A percentile compares a stretch with the other conserved stretches of the same genome.
phyloP scores from a whole-genome alignment of 2,329 filamentous ascomycete genomes.

The Cordyceps cicadae region DNA sequence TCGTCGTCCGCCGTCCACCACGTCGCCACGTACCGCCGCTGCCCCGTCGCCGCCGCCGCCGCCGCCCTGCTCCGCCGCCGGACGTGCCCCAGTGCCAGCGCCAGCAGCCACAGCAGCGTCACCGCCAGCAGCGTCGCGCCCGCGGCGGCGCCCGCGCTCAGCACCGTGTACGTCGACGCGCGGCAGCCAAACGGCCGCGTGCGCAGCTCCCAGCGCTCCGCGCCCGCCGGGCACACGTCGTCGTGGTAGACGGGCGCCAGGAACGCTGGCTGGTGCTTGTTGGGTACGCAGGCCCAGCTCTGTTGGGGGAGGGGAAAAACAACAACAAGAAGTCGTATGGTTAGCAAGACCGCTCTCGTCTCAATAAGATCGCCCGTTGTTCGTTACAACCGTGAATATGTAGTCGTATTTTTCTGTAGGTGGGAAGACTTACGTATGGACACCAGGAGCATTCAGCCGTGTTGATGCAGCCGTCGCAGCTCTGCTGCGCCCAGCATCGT shows the following conservation, averaged over 20 bases:
- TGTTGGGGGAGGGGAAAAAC: conserved; percentile 21
- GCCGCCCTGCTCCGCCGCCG: neutral
- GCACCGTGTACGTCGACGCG: conserved; percentile 27
- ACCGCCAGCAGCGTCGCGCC: conserved; percentile 21
- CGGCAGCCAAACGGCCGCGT: conserved; percentile 28
- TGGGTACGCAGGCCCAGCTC: conserved; percentile 49
- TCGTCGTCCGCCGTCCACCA: neutral
- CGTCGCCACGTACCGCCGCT: neutral
- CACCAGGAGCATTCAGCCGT: conserved; percentile 42
- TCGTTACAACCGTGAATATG: neutral
- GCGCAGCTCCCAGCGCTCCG: conserved; percentile 32
- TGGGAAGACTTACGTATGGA: conserved; percentile 36
- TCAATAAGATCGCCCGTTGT: neutral
- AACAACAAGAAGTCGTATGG: neutral
- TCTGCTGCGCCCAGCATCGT: conserved; percentile 44
- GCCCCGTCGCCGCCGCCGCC: too few relatives aligned
- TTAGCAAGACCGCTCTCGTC: neutral
- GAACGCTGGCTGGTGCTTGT: conserved; percentile 34
- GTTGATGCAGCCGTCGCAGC: conserved; percentile 38
- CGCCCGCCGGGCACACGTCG: conserved; percentile 44
- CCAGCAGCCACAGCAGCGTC: conserved; percentile 17
- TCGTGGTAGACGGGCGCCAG: conserved; percentile 43
- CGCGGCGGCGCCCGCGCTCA: conserved; percentile 22
- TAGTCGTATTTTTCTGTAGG: neutral
- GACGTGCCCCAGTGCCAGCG: neutral